Conservation (phyloP, 176 grass and related monocot genomes). For the Bothriochloa decipiens region DNA sequence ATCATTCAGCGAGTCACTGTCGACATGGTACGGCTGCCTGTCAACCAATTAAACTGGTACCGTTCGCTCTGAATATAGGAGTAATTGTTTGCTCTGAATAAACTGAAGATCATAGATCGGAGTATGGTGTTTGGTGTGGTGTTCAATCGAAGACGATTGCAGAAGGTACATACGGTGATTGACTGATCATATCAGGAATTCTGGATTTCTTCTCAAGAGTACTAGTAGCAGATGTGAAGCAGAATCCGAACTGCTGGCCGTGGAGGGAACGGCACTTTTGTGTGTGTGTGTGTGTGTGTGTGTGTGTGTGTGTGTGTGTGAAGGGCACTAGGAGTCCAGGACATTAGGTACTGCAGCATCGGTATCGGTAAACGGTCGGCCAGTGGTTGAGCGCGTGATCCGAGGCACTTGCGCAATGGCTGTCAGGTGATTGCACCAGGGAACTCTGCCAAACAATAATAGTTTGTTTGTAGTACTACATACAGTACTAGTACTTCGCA, state of each 20-base stretch:
- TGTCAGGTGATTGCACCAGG: not conserved
- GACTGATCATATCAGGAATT: not conserved
- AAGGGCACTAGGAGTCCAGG: not conserved
- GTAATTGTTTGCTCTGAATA: not conserved
- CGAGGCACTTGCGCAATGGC: not conserved
- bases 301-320: no score
- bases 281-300: no score
- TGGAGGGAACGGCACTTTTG: not conserved
- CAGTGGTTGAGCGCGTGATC: not conserved
- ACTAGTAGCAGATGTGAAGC: not conserved
- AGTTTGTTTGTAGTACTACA: not conserved
- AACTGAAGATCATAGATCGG: not conserved
- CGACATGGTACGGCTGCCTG: not conserved
- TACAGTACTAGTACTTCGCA: not conserved
- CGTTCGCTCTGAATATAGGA: not conserved
- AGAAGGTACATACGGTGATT: not conserved
- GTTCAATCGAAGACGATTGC: not conserved
- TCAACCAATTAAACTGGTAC: not conserved
- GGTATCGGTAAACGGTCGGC: not conserved
- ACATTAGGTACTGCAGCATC: not conserved
- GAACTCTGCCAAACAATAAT: not conserved
- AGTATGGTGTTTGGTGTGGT: not conserved
- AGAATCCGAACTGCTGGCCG: not conserved
- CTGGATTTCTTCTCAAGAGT: not conserved
- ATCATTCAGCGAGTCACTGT: constrained; percentile 6